phyloP scores from a whole-genome alignment of 2,329 filamentous ascomycete species.

The Teratosphaeria epicoccoides region DNA sequence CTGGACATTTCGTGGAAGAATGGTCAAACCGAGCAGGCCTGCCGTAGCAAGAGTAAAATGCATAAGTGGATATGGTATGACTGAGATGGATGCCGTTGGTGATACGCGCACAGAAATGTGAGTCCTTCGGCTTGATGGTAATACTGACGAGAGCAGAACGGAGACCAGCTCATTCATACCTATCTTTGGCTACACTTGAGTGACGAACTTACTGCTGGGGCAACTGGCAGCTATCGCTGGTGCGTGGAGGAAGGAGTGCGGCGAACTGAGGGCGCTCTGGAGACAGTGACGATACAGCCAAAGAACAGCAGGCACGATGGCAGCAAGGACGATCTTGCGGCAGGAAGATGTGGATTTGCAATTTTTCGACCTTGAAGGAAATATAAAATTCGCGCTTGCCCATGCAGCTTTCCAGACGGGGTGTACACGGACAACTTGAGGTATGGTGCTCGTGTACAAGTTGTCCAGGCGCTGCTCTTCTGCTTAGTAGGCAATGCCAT shows the following conservation, averaged over 20 bases:
- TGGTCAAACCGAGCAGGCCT: background rate
- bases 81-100: background rate
- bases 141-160: background rate
- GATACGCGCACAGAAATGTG: background rate
- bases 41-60: background rate
- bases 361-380: too few relatives aligned
- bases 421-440: too few relatives aligned
- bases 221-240: background rate
- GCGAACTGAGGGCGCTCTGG: background rate
- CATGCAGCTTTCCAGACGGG: too few relatives aligned
- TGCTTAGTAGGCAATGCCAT: too few relatives aligned
- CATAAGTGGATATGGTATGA: background rate
- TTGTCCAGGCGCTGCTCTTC: too few relatives aligned
- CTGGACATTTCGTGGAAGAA: background rate
- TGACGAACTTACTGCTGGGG: background rate
- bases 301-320: background rate
- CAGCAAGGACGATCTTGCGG: background rate
- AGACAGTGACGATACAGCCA: background rate
- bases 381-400: too few relatives aligned
- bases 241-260: background rate
- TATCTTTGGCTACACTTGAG: background rate
- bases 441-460: too few relatives aligned
- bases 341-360: background rate
- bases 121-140: background rate
- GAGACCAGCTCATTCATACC: background rate